Evolutionary conservation across 1,139 yeast genomes (phyloP).

Genomic region (Diutina siamensis): DNA sequence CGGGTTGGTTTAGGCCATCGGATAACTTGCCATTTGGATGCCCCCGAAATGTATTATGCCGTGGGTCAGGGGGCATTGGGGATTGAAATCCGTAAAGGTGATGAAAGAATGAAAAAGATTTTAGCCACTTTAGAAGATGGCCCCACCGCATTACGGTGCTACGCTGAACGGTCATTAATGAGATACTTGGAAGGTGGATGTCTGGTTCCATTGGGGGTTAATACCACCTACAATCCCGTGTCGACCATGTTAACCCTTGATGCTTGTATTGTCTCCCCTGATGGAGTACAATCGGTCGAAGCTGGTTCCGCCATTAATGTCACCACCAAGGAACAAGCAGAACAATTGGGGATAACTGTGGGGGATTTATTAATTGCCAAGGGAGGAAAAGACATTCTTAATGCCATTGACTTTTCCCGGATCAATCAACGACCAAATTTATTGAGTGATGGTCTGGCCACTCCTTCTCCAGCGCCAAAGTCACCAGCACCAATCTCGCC

Average conservation of each 20-base stretch:
- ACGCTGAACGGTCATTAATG: conserved; percentile 86
- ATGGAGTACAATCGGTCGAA: conserved; percentile 63
- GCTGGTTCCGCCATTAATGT: conserved; percentile 29
- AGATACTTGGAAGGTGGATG: conserved; percentile 93
- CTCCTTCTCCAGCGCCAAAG: background rate
- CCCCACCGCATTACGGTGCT: conserved; percentile 62
- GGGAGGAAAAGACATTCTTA: conserved; percentile 80
- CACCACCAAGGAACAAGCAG: conserved; percentile 47
- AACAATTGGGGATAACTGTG: conserved; percentile 52
- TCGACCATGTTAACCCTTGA: conserved; percentile 37
- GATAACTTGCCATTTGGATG: conserved; percentile 56
- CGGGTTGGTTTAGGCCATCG: conserved; percentile 63
- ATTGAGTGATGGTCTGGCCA: conserved; percentile 1
- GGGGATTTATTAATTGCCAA: conserved; percentile 56
- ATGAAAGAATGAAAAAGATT: conserved; percentile 43
- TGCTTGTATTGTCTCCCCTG: conserved; percentile 77
- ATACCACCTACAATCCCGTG: conserved; percentile 39
- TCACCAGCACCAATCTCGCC: background rate
- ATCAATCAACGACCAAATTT: conserved; percentile 30
- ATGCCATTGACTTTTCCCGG: conserved; percentile 63
- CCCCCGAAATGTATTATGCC: conserved; percentile 89
- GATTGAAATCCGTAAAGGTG: conserved; percentile 70
- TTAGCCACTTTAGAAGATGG: conserved; percentile 55
- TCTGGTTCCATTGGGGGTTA: conserved; percentile 92
- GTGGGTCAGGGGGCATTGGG: conserved; percentile 98